Evolutionary conservation across 495 filamentous ascomycete species (phyloP).

Genomic region (Sphaerosporella brunnea): DNA sequence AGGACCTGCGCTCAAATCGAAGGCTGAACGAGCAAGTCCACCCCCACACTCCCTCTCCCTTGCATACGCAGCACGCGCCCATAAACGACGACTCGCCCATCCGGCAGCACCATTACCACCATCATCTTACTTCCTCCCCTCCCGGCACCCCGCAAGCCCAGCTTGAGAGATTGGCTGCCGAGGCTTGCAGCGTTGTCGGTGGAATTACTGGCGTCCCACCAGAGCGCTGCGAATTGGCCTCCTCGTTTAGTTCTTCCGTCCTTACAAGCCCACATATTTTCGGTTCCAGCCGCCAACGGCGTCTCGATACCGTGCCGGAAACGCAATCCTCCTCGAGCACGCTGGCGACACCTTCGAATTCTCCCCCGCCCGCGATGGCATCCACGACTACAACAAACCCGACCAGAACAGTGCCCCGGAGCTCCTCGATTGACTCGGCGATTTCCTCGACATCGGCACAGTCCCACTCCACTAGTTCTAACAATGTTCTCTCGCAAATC

Average conservation of each 20-base stretch:
- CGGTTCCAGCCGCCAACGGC: conserved; percentile 13
- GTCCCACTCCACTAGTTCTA: conserved; percentile 30
- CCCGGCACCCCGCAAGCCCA: conserved; percentile 19
- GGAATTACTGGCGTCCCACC: conserved; percentile 14
- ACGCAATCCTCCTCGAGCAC: neutral
- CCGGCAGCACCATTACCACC: conserved; percentile 11
- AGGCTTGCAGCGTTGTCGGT: conserved; percentile 20
- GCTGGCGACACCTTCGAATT: neutral
- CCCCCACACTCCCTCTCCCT: conserved; percentile 14
- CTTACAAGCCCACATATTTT: conserved; percentile 11
- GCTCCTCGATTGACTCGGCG: conserved; percentile 71
- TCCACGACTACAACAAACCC: neutral
- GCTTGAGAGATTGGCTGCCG: conserved; percentile 21
- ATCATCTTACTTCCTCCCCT: conserved; percentile 9
- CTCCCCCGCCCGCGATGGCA: conserved; percentile 2
- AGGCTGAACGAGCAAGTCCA: conserved; percentile 15
- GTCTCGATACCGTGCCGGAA: conserved; percentile 19
- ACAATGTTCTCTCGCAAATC: conserved; percentile 46
- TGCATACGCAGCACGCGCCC: conserved; percentile 14
- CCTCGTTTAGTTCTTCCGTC: conserved; percentile 10
- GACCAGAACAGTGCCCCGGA: neutral
- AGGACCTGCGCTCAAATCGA: conserved; percentile 7
- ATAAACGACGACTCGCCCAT: conserved; percentile 1
- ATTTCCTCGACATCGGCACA: conserved; percentile 37
- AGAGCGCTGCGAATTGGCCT: neutral